Base-by-base conservation (phyloP, 495 filamentous ascomycete species). In the Podospora conica region DNA sequence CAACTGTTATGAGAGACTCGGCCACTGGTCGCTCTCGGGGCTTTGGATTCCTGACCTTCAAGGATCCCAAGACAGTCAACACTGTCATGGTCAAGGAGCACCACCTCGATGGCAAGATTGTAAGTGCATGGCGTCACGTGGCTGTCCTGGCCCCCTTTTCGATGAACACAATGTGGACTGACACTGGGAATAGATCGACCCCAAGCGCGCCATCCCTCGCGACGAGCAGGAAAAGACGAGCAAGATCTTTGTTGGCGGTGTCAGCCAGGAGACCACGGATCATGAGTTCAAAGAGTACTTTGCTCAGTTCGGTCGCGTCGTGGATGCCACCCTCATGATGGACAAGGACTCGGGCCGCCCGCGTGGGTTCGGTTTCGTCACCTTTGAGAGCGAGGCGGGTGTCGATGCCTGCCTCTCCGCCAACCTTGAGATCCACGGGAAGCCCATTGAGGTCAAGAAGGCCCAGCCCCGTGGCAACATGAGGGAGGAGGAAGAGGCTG, bases 51-150 rank as follows among this genome's bases (percentile, higher is more conserved):
- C 83, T 98, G 64, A 98, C 96, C 7, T 98, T 98, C 83, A 93
- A 91, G 70, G 95, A 98, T 73, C 90, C 95, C 21, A 95, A 94
- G 77, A 96, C 91, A 12, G 95, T 98, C 68, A 98, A 98, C 75
- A 96, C 93, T 68, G 95, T 98, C 48, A 98, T 98, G 95, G 95
- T 98, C 68, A 98, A 98, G 81, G 95, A 98, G 74, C 95, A 98
- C 77, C 96, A 92, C 71, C 83, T 98, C 18, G 95, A 98, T 78
- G 95, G 96, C 60, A 98, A 98, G 75, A 96, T 98, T 78, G 95
- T 98, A 85, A 84, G 93, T 77, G 18, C 53, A 7, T 18, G 53
- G 53, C 21, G 15, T 54, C 25, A 27, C 25, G 6, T 27, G 40
- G 40, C 18, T 57, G 23, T 10, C 23, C 11, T 57, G 54, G 9